Conservation (phyloP, 768 basidiomycete genomes). For the Rubroboletus pulcherrimus region DNA sequence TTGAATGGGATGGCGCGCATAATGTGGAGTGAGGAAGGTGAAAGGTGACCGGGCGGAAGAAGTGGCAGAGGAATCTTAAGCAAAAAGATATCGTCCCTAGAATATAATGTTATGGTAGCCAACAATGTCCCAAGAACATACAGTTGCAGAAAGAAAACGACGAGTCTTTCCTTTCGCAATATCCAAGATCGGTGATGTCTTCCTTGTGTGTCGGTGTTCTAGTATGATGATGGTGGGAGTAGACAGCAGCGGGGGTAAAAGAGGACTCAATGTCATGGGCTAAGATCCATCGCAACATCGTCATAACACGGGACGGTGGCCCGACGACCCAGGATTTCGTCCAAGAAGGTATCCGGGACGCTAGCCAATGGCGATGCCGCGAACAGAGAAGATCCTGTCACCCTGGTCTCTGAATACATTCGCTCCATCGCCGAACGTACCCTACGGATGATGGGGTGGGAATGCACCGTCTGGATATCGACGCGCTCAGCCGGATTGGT, state of each 20-base stretch:
- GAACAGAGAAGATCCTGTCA: conserved; percentile 42
- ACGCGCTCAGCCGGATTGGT: conserved; percentile 61
- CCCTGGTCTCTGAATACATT: conserved; percentile 35
- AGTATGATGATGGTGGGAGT: conserved; percentile 3
- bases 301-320: conserved; percentile 7
- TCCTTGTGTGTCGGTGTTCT: conserved; percentile 5
- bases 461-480: conserved; percentile 51
- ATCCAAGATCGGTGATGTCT: conserved; percentile 17
- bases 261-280: conserved; percentile 26
- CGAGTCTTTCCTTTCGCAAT: conserved; percentile 10
- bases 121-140: conserved; percentile 37
- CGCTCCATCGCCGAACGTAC: conserved; percentile 63
- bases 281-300: conserved; percentile 39
- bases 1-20: conserved; percentile 3
- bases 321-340: conserved; percentile 49
- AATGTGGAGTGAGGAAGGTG: not conserved
- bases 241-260: not conserved
- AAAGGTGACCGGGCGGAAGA: conserved; percentile 15
- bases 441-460: conserved; percentile 60
- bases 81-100: conserved; percentile 31
- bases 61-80: conserved; percentile 16
- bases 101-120: conserved; percentile 34
- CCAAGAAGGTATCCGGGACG: conserved; percentile 60
- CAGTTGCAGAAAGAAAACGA: conserved; percentile 18
- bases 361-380: conserved; percentile 61